Evolutionary conservation across 192 early-diverging fungal species (phyloP).

Genomic region (Mortierella hygrophila): DNA sequence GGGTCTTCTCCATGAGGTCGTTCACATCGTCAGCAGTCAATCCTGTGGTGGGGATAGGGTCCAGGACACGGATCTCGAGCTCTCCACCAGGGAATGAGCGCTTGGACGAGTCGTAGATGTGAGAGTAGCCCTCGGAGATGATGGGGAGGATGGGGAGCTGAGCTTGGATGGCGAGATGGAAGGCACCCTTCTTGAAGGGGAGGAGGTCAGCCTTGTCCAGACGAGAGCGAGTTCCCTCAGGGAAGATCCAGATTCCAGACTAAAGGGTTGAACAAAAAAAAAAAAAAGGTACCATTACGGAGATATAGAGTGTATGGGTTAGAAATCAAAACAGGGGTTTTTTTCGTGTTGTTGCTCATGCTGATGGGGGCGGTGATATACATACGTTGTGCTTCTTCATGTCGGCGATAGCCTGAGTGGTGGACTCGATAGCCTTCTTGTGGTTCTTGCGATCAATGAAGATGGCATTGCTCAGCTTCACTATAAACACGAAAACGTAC

Average conservation of each 20-base stretch:
- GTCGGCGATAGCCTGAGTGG: conserved; percentile 77
- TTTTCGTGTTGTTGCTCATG: background rate
- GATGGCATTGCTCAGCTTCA: conserved; percentile 84
- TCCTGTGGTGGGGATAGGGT: conserved; percentile 63
- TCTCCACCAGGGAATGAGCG: conserved; percentile 65
- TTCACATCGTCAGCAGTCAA: conserved; percentile 62
- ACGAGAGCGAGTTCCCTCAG: conserved; percentile 91
- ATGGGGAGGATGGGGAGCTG: conserved; percentile 90
- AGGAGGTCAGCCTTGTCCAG: conserved; percentile 77
- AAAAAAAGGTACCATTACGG: background rate
- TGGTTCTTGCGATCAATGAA: conserved; percentile 91
- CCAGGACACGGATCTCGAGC: conserved; percentile 68
- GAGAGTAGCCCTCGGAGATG: conserved; percentile 79
- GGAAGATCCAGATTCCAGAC: conserved; percentile 87
- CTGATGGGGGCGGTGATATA: background rate
- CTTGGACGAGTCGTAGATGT: conserved; percentile 69
- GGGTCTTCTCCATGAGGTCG: conserved; percentile 56
- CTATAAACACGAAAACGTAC: conserved; percentile 34
- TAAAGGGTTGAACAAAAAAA: conserved; percentile 21
- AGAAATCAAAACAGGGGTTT: background rate
- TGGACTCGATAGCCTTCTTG: conserved; percentile 80
- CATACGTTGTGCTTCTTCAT: conserved; percentile 80
- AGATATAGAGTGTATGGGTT: background rate
- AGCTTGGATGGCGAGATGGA: conserved; percentile 91
- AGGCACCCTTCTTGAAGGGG: conserved; percentile 98